phyloP scores from a whole-genome alignment of 108 stramenopile species.

The Fistulifera pelliculosa region DNA sequence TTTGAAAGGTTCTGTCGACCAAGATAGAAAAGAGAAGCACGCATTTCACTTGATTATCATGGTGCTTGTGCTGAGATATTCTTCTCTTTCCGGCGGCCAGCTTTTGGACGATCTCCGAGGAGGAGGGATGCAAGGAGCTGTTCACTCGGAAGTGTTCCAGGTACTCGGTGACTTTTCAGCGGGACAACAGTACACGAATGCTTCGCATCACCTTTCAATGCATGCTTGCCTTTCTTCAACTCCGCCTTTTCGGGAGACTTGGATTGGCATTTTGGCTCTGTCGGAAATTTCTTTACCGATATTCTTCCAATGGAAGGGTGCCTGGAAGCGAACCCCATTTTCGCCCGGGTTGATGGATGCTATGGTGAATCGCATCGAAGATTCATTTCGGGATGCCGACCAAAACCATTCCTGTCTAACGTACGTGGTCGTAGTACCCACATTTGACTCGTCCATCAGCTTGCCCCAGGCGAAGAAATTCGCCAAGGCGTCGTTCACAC shows the following conservation, averaged over 20 bases:
- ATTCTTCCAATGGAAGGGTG: conserved; percentile 20
- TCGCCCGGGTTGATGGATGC: conserved; percentile 51
- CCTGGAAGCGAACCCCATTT: conserved; percentile 75
- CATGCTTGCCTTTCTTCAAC: conserved; percentile 21
- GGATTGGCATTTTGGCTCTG: conserved; percentile 71
- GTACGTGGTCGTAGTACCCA: conserved; percentile 59
- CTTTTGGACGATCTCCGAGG: conserved; percentile 51
- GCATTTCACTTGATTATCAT: conserved; percentile 49
- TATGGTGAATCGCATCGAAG: conserved; percentile 38
- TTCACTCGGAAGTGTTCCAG: conserved; percentile 54
- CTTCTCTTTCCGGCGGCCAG: conserved; percentile 59
- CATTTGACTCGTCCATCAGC: conserved; percentile 6
- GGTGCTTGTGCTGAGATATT: conserved; percentile 51
- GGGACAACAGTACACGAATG: conserved; percentile 35
- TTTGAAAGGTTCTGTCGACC: too few species aligned
- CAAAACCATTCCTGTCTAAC: conserved; percentile 16
- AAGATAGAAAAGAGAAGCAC: conserved; percentile 15
- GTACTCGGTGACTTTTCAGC: conserved; percentile 29
- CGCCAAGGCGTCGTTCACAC: neutral
- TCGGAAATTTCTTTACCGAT: conserved; percentile 49
- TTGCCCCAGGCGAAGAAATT: conserved; percentile 4
- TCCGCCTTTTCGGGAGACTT: conserved; percentile 62
- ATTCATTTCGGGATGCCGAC: conserved; percentile 25
- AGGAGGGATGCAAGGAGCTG: conserved; percentile 78
- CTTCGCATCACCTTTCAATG: conserved; percentile 71